Conservation (phyloP, 208 protist genomes). For the Leishmania arabica region DNA sequence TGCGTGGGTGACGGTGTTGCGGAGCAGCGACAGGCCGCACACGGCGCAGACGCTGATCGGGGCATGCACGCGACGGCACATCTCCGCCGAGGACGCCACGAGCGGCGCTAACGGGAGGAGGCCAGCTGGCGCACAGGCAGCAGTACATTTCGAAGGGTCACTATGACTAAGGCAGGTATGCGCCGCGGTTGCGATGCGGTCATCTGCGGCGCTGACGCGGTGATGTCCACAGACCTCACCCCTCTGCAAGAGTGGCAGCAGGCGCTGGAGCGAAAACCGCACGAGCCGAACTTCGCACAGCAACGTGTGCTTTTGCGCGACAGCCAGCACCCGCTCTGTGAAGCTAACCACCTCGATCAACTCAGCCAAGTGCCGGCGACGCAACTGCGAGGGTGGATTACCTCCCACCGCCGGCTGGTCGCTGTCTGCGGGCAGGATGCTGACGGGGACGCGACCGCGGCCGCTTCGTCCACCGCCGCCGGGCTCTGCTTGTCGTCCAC, state of each 20-base stretch:
- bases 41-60: conserved; percentile 65
- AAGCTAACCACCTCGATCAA: conserved; percentile 32
- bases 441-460: not conserved
- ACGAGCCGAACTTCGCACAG: conserved; percentile 46
- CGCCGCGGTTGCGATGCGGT: not conserved
- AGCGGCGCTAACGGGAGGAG: not conserved
- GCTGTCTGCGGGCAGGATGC: conserved; percentile 1
- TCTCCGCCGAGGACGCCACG: not conserved
- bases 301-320: conserved; percentile 33
- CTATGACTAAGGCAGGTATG: not conserved
- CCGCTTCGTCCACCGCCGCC: not conserved
- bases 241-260: conserved; percentile 17
- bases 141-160: not conserved
- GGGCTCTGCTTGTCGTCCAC: not conserved
- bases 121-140: not conserved
- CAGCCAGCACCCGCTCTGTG: conserved; percentile 37
- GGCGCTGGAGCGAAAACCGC: conserved; percentile 38
- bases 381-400: not conserved
- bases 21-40: conserved; percentile 58
- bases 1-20: conserved; percentile 20
- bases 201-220: not conserved
- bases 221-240: not conserved
- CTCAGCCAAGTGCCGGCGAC: conserved; percentile 13
- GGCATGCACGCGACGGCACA: conserved; percentile 31
- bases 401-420: not conserved